These are phyloP conservation scores for Daldinia grandis DNA, from an alignment of 495 filamentous ascomycete genomes.

Conservation along the genomic window DNA sequence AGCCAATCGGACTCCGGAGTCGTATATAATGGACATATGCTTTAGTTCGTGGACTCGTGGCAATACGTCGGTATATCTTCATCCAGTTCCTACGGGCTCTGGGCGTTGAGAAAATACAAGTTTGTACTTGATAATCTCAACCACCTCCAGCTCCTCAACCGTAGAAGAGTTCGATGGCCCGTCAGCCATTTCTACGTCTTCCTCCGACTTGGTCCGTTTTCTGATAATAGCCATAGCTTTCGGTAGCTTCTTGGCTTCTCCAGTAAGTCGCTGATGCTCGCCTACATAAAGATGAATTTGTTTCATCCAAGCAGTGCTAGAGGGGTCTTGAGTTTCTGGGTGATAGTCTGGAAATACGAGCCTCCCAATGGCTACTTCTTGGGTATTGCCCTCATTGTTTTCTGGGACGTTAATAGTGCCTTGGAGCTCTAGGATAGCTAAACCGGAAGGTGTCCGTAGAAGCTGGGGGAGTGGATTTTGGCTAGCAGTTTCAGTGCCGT, in stretches of 20 bases:
- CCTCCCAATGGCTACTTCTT: constrained; percentile 70
- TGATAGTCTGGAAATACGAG: constrained; percentile 81
- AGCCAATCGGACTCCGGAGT: background rate
- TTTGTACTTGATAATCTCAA: constrained; percentile 90
- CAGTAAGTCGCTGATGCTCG: constrained; percentile 85
- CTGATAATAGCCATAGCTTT: constrained; percentile 81
- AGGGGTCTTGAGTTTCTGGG: constrained; percentile 53
- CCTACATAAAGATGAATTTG: constrained; percentile 87
- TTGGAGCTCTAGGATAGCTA: constrained; percentile 90
- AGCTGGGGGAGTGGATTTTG: constrained; percentile 76
- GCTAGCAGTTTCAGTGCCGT: background rate
- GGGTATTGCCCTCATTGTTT: constrained; percentile 19
- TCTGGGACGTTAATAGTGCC: constrained; percentile 78
- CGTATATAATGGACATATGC: too few species aligned
- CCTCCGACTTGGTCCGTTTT: constrained; percentile 50
- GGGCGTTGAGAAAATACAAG: constrained; percentile 85
- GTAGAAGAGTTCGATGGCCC: constrained; percentile 27
- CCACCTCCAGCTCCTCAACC: constrained; percentile 63
- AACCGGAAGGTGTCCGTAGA: constrained; percentile 81
- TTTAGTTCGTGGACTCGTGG: background rate
- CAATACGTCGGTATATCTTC: constrained; percentile 1
- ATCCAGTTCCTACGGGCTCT: constrained; percentile 74
- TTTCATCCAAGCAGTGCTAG: constrained; percentile 81
- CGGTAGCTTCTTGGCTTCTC: constrained; percentile 85
- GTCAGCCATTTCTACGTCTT: constrained; percentile 38